phyloP scores from a whole-genome alignment of 306 rosid genomes.

The Vachellia collinsii region DNA sequence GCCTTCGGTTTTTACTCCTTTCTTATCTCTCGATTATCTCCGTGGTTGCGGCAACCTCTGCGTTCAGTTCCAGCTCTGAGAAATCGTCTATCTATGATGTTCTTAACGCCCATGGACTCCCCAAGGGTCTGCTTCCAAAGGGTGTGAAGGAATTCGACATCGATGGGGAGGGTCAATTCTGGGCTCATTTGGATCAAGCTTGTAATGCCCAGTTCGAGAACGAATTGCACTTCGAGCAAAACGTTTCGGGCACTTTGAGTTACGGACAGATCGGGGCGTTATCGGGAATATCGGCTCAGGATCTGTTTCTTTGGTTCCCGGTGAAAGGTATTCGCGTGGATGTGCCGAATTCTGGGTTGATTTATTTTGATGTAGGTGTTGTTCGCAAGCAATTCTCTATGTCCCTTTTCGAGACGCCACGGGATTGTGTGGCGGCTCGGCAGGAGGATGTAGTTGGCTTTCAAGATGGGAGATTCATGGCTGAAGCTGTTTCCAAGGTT shows the following conservation, averaged over 20 bases:
- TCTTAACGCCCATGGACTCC: constrained; percentile 66
- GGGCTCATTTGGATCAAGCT: constrained; percentile 71
- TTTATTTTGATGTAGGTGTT: constrained; percentile 84
- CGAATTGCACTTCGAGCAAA: constrained; percentile 75
- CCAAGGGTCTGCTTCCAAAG: constrained; percentile 78
- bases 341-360: constrained; percentile 75
- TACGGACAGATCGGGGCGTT: constrained; percentile 63
- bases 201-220: constrained; percentile 89
- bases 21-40: constrained; percentile 11
- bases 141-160: constrained; percentile 62
- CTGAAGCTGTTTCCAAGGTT: constrained; percentile 47
- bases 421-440: constrained; percentile 57
- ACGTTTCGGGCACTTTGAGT: constrained; percentile 69
- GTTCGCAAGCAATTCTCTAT: constrained; percentile 67
- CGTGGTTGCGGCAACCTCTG: neutral
- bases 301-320: constrained; percentile 79
- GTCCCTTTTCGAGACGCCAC: constrained; percentile 82
- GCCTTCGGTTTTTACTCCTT: neutral
- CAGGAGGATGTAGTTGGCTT: constrained; percentile 24
- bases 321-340: constrained; percentile 82
- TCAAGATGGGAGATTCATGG: neutral
- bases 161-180: constrained; percentile 52
- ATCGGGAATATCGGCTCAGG: constrained; percentile 77
- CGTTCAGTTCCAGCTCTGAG: constrained; percentile 3
- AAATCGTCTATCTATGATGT: constrained; percentile 63